phyloP scores from a whole-genome alignment of 2,329 filamentous ascomycete genomes.

The Hypomyces perniciosus region DNA sequence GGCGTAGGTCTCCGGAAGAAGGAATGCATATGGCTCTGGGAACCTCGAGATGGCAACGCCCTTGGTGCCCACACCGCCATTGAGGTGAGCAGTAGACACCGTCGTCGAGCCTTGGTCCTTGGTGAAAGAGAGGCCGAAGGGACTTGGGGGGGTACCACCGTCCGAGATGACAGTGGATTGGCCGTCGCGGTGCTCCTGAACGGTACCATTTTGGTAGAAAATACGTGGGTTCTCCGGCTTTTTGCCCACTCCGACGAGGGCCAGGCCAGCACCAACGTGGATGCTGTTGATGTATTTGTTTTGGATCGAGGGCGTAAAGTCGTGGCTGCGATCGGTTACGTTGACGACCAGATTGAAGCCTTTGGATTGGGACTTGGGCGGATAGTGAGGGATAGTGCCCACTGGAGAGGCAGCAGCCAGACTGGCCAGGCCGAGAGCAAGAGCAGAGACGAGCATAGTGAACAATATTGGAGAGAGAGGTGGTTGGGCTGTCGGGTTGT shows the following conservation, averaged over 20 bases:
- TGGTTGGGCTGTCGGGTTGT: not conserved
- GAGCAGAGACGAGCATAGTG: constrained; percentile 14
- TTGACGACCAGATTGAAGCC: constrained; percentile 38
- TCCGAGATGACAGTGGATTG: constrained; percentile 32
- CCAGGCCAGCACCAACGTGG: constrained; percentile 36
- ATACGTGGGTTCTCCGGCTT: constrained; percentile 21
- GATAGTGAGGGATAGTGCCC: constrained; percentile 10
- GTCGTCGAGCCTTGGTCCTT: constrained; percentile 21
- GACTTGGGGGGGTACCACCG: constrained; percentile 30
- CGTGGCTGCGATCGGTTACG: constrained; percentile 30
- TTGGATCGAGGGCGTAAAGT: constrained; percentile 34
- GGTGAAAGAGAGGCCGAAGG: constrained; percentile 28
- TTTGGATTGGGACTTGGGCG: constrained; percentile 13
- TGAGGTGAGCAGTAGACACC: constrained; percentile 20
- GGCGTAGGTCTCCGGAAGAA: constrained; percentile 30
- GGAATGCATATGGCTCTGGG: constrained; percentile 25
- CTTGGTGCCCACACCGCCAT: constrained; percentile 28
- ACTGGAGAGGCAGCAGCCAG: constrained; percentile 18
- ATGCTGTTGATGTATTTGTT: constrained; percentile 32
- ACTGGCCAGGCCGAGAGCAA: constrained; percentile 15
- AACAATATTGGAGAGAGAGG: not conserved
- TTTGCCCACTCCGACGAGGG: constrained; percentile 32
- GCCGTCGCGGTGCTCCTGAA: constrained; percentile 22
- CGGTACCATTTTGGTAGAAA: constrained; percentile 45
- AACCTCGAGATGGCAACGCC: constrained; percentile 27